Evolutionary conservation across 1,284 basidiomycete species (phyloP), one percentile per base, ranked within the genome.

Genomic region (Leccinum brunneo-olivaceum): DNA sequence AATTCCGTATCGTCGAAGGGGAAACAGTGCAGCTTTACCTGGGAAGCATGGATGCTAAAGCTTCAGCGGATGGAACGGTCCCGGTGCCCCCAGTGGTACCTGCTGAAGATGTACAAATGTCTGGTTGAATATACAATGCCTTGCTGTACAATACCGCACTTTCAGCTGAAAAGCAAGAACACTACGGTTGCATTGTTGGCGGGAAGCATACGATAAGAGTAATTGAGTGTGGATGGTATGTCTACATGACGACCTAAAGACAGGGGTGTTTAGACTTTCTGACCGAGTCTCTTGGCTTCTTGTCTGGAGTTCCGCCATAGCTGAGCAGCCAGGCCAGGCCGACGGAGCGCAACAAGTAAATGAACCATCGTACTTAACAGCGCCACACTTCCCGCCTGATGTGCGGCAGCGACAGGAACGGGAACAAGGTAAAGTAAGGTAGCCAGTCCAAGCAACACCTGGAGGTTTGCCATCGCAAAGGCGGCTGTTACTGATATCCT

Each of bases 391-490:
- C 95, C 95, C 0, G 91, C 94, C 65, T 99, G 96, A 63, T 99
- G 96, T 29, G 85, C 77, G 8, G 93, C 89, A 2, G 96, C 96
- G 2, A 98, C 70, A 1, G 90, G 87, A 4, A 93, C 79, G 0
- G 96, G 96, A 0, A 99, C 96, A 49, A 98, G 77, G 66, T 96
- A 96, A 23, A 98, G 64, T 14, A 99, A 70, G 0, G 96, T 98
- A 11, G 84, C 81, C 49, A 98, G 91, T 2, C 96, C 96, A 16
- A 99, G 74, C 0, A 83, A 68, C 21, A 91, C 89, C 65, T 99
- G 96, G 2, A 90, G 61, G 50, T 94, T 84, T 9, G 81, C 92
- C 70, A 92, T 85, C 4, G 73, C 84, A 51, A 92, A 89, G 0
- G 87, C 85, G 6, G 76, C 76, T 3, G 74, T 75, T 12, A 79